A percentile compares a stretch with the other conserved stretches of the same genome.
phyloP scores from a whole-genome alignment of 2,329 filamentous ascomycete genomes.

The Emericellopsis atlantica region DNA sequence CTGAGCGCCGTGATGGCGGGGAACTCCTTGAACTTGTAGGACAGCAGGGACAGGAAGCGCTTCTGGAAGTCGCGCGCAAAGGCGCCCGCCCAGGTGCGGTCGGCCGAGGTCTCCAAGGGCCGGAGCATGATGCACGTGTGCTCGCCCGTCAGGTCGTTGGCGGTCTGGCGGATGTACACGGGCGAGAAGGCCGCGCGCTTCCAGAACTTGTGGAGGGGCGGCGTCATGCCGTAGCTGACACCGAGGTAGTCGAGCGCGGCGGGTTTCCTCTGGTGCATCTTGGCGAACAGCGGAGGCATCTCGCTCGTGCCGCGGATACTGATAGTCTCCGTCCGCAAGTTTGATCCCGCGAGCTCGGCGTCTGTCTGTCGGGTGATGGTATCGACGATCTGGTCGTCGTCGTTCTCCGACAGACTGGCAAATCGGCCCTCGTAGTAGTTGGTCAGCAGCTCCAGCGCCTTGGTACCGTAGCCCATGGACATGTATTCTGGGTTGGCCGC shows the following conservation, averaged over 20 bases:
- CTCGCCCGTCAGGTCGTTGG: constrained; percentile 93
- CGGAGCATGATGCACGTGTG: constrained; percentile 97
- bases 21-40: constrained; percentile 85
- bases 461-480: constrained; percentile 85
- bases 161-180: constrained; percentile 87
- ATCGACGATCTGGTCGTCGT: constrained; percentile 31
- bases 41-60: constrained; percentile 80
- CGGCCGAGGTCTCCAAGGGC: constrained; percentile 55
- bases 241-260: constrained; percentile 82
- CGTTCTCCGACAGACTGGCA: constrained; percentile 65
- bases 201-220: constrained; percentile 90
- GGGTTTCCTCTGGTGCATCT: constrained; percentile 70
- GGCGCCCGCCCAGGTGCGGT: constrained; percentile 75
- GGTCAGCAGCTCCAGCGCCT: constrained; percentile 72
- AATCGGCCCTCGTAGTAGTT: constrained; percentile 97
- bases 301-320: constrained; percentile 79
- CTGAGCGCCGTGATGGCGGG: constrained; percentile 65
- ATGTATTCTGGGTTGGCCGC: constrained; percentile 92
- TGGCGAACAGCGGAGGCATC: constrained; percentile 89
- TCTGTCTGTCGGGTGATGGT: constrained; percentile 73
- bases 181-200: constrained; percentile 77
- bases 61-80: constrained; percentile 90
- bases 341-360: constrained; percentile 62
- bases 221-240: constrained; percentile 87
- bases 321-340: constrained; percentile 75